Evolutionary conservation across 2,329 filamentous ascomycete species (phyloP).

Genomic region (Paracoccidioides lutzii): DNA sequence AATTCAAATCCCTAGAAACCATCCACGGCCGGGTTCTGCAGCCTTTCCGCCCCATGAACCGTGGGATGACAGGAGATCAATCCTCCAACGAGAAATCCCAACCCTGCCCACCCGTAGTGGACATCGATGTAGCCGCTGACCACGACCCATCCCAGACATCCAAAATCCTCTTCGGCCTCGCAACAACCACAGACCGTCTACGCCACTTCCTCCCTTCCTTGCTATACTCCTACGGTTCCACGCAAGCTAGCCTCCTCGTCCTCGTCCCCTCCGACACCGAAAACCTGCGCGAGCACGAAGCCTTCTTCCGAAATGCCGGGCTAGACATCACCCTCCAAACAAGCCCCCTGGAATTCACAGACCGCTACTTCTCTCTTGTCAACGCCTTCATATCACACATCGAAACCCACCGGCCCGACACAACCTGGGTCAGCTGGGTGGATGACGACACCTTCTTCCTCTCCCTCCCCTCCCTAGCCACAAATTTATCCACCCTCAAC

Average conservation of each 20-base stretch:
- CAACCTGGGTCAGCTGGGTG: slow-evolving; percentile 31
- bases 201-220: slow-evolving; percentile 29
- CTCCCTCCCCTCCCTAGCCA: slow-evolving; percentile 26
- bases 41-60: slow-evolving; percentile 26
- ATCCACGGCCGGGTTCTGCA: slow-evolving; percentile 27
- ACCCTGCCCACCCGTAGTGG: slow-evolving; percentile 28
- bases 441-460: slow-evolving; percentile 35
- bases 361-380: slow-evolving; percentile 32
- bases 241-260: slow-evolving; percentile 29
- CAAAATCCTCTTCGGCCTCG: slow-evolving; percentile 30
- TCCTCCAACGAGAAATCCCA: slow-evolving; percentile 12
- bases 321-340: slow-evolving; percentile 28
- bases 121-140: slow-evolving; percentile 30
- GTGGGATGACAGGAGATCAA: slow-evolving; percentile 26
- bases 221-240: slow-evolving; percentile 31
- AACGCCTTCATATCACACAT: slow-evolving; percentile 29
- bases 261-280: slow-evolving; percentile 30
- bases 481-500: slow-evolving; percentile 29
- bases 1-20: slow-evolving; percentile 28
- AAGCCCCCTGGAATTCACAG: slow-evolving; percentile 30
- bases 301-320: slow-evolving; percentile 30
- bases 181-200: slow-evolving; percentile 32
- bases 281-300: slow-evolving; percentile 27
- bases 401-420: slow-evolving; percentile 26
- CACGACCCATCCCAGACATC: slow-evolving; percentile 27